A percentile compares a stretch with the other conserved stretches of the same genome.
These are phyloP conservation scores for Cladophialophora exuberans DNA, from an alignment of 2,329 filamentous ascomycete species.

Conservation along the genomic window DNA sequence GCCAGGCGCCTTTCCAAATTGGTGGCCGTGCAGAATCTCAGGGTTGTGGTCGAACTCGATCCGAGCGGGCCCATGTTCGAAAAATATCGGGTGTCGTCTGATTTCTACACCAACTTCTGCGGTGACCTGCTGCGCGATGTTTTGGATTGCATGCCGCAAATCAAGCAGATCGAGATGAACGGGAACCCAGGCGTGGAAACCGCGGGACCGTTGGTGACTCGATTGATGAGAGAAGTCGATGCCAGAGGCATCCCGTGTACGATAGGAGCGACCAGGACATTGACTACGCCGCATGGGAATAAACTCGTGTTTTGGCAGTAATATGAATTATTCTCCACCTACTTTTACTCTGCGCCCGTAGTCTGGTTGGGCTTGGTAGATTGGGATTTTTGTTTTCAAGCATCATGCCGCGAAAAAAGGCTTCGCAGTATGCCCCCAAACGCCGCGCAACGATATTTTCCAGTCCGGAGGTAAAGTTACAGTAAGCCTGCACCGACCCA, in stretches of 20 bases:
- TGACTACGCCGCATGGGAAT: conserved; percentile 36
- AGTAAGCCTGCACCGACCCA: conserved; percentile 3
- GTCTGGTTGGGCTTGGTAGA: background rate
- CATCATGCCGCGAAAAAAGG: too few species aligned
- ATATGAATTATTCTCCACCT: too few species aligned
- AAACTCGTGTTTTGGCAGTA: conserved; percentile 39
- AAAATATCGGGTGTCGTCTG: conserved; percentile 59
- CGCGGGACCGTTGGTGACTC: conserved; percentile 54
- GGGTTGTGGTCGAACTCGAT: conserved; percentile 62
- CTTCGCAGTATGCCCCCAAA: conserved; percentile 8
- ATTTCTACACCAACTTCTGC: conserved; percentile 62
- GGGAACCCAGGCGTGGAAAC: conserved; percentile 58
- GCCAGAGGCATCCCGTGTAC: conserved; percentile 39
- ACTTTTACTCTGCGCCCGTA: background rate
- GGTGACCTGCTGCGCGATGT: conserved; percentile 54
- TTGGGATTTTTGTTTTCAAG: too few species aligned
- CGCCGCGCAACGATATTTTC: conserved; percentile 20
- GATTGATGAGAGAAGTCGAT: conserved; percentile 46
- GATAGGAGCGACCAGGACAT: conserved; percentile 38
- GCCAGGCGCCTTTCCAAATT: conserved; percentile 40
- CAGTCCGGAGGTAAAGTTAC: conserved; percentile 16
- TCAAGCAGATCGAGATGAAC: conserved; percentile 58
- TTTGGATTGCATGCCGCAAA: conserved; percentile 53
- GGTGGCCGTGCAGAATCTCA: conserved; percentile 50
- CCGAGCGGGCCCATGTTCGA: conserved; percentile 58